Base-by-base conservation (phyloP, 2,329 filamentous ascomycete species). In the Sphaerostilbella broomeana region DNA sequence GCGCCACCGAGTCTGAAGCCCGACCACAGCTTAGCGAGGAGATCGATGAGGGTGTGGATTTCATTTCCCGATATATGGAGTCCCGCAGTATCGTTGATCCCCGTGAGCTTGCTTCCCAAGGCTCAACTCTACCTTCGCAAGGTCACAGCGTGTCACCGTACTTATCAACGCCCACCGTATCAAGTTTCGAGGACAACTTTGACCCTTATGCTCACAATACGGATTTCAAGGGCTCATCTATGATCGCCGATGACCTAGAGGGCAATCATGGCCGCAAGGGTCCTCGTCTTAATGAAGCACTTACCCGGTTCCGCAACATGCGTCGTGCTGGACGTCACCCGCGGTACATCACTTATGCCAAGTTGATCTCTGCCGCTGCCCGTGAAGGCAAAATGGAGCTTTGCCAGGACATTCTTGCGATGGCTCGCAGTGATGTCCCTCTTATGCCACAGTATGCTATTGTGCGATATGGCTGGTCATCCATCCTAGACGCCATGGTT, bases 401-500 rank as follows among this genome's bases (percentile, higher is more conserved):
- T 33, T 88, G 86, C 55, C 78, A 88, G 48, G 88, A 97, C 47
- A 84, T 98, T 36, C 73, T 95, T 21, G 80, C 77, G 50, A 94
- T 95, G 78, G 92, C 92, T 10, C 84, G 87, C 51, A 75, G 81
- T 42, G 92, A 98, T 59, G 80, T 97, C 44, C 92, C 92, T 33
- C 76, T 90, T 22, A 72, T 90, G 46, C 73, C 81, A 28, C 84
- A 95, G 59, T 94, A 94, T 59, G 77, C 84, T 16, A 79, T 87
- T 46, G 89, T 97, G 21, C 81, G 88, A 46, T 94, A 95, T 55
- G 92, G 92, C 35, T 98, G 92, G 92, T 86, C 89, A 28, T 89
- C 87, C 2, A 97, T 98, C 47, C 73, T 97, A 30, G 92, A 98
- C 60, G 84, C 92, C 32, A 95, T 97, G 89, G 82, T 97, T 41